These are phyloP conservation scores for Macadamia tetraphylla DNA, from an alignment of 164 flowering plant species.

Conservation along the genomic window DNA sequence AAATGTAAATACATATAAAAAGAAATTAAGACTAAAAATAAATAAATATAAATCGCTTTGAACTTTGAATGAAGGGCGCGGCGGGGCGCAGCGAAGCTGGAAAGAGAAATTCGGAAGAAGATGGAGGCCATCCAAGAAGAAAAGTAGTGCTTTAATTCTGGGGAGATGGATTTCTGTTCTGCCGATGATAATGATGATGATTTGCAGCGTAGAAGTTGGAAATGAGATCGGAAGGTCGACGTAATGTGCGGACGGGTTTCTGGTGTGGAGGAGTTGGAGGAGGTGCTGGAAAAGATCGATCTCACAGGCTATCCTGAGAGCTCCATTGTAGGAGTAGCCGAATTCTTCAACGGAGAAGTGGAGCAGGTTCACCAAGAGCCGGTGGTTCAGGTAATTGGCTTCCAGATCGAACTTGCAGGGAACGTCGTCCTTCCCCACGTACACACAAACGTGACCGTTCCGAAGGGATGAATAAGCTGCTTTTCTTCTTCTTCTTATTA, in stretches of 20 bases:
- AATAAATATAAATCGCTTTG: no score
- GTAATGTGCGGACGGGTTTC: conserved; percentile 33
- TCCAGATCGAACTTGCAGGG: conserved; percentile 30
- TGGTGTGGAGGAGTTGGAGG: conserved; percentile 23
- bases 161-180: no score
- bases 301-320: conserved; percentile 37
- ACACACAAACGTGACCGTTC: conserved; percentile 29
- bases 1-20: no score
- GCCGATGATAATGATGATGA: not conserved
- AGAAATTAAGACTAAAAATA: no score
- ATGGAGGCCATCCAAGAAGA: no score
- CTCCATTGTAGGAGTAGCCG: conserved; percentile 36
- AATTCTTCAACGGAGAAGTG: conserved; percentile 30
- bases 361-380: conserved; percentile 28
- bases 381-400: conserved; percentile 36
- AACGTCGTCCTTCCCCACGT: conserved; percentile 24
- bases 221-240: conserved; percentile 30
- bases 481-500: no score
- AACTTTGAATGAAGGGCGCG: no score
- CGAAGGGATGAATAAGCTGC: conserved; percentile 12
- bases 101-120: no score
- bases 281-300: conserved; percentile 25
- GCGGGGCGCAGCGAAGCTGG: no score
- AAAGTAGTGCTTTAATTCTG: no score
- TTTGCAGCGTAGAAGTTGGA: conserved; percentile 15